Percentiles rank a stretch among this genome's conserved stretches.
phyloP scores from a whole-genome alignment of 805 yeast species.

The Hanseniaspora lachancei region DNA sequence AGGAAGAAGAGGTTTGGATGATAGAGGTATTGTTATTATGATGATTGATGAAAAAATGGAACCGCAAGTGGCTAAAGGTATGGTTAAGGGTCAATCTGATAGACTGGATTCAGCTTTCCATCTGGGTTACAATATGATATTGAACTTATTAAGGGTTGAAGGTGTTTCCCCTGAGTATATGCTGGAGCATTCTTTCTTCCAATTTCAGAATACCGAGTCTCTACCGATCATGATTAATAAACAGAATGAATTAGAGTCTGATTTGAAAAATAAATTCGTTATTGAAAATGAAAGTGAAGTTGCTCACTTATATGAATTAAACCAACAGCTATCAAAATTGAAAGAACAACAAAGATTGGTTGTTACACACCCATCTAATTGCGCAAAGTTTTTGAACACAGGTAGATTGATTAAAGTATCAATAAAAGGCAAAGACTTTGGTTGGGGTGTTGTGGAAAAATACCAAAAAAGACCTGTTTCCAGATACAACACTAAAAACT shows the following conservation, averaged over 20 bases:
- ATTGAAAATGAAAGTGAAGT: constrained; percentile 66
- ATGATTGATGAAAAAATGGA: constrained; percentile 99
- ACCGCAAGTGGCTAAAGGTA: constrained; percentile 96
- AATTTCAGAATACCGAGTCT: constrained; percentile 83
- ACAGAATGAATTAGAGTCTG: constrained; percentile 39
- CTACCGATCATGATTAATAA: constrained; percentile 74
- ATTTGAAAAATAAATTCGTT: constrained; percentile 33
- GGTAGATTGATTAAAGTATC: constrained; percentile 72
- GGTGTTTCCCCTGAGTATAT: constrained; percentile 96
- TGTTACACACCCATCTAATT: constrained; percentile 81
- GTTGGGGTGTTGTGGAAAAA: constrained; percentile 89
- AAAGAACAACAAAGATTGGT: constrained; percentile 66
- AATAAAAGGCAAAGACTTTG: constrained; percentile 52
- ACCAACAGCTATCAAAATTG: constrained; percentile 57
- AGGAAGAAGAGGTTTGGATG: constrained; percentile 98
- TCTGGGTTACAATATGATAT: constrained; percentile 91
- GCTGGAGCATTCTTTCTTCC: constrained; percentile 88
- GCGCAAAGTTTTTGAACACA: constrained; percentile 69
- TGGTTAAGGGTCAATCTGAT: constrained; percentile 99
- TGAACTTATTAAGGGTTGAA: constrained; percentile 91
- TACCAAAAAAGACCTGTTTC: constrained; percentile 58
- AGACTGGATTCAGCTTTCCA: constrained; percentile 95
- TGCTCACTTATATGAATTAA: constrained; percentile 70
- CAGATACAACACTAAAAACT: constrained; percentile 43
- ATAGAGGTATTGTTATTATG: constrained; percentile 97